phyloP scores from a whole-genome alignment of 2,329 filamentous ascomycete genomes.

The Cytospora piceicola region DNA sequence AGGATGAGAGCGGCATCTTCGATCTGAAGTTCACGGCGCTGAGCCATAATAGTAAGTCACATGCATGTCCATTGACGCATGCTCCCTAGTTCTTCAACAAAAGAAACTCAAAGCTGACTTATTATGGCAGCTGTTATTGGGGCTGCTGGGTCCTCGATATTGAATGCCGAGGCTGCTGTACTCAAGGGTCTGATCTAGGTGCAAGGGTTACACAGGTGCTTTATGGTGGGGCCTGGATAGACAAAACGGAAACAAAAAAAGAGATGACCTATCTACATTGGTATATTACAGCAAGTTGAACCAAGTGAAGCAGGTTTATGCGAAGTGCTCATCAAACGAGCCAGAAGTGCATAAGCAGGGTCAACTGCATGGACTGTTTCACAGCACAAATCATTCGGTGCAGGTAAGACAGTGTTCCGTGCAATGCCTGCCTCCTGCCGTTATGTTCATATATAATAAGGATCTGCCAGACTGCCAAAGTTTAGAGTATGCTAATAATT shows the following conservation, averaged over 20 bases:
- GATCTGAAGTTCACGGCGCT: slow-evolving; percentile 94
- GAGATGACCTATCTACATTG: neutral
- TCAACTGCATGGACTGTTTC: neutral
- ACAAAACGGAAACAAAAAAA: slow-evolving; percentile 8
- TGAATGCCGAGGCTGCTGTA: slow-evolving; percentile 91
- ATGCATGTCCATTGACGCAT: neutral
- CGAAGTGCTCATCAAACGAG: neutral
- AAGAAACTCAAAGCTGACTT: slow-evolving; percentile 31
- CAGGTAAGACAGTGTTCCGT: neutral
- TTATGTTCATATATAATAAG: neutral
- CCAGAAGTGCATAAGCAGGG: neutral
- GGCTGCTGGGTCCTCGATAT: slow-evolving; percentile 91
- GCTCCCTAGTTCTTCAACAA: neutral
- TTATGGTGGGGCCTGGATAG: slow-evolving; percentile 6
- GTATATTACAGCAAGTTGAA: neutral
- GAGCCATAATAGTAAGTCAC: slow-evolving; percentile 71
- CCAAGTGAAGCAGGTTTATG: neutral
- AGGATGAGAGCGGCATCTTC: slow-evolving; percentile 87
- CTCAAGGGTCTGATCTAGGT: slow-evolving; percentile 79
- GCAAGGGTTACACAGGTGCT: neutral
- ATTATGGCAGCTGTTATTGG: slow-evolving; percentile 74
- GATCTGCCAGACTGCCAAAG: neutral
- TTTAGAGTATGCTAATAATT: neutral
- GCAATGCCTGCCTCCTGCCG: neutral
- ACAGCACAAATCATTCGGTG: neutral